A percentile compares a stretch with the other conserved stretches of the same genome.
Evolutionary conservation across 2,329 filamentous ascomycete genomes (phyloP).

Genomic region (Botrytis porri): DNA sequence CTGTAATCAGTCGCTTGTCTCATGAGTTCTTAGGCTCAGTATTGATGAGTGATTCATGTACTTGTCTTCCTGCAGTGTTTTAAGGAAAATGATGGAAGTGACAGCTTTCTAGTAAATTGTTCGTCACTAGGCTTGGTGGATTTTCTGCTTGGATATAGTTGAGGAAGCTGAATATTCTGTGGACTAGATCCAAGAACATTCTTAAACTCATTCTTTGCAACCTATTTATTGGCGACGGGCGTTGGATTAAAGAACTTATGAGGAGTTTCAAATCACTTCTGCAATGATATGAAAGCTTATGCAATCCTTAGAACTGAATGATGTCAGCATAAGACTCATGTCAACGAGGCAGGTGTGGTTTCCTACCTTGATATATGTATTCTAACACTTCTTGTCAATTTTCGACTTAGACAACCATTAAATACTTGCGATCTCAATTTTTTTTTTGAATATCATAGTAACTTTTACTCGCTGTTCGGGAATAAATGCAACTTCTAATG

Average conservation of each 20-base stretch:
- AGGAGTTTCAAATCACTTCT: background rate
- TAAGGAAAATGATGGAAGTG: background rate
- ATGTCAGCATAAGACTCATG: background rate
- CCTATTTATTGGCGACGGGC: rapidly evolving
- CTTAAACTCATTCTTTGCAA: background rate
- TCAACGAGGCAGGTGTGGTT: rapidly evolving
- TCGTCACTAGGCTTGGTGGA: rapidly evolving
- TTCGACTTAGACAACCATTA: background rate
- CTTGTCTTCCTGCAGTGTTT: background rate
- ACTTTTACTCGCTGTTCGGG: conserved; percentile 38
- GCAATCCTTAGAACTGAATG: background rate
- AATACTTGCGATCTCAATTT: rapidly evolving
- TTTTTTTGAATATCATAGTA: conserved; percentile 34
- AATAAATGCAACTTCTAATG: conserved; percentile 37
- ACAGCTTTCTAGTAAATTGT: background rate
- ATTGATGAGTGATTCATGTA: background rate
- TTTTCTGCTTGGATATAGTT: background rate
- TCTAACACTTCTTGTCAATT: background rate
- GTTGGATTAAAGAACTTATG: background rate
- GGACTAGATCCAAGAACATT: background rate
- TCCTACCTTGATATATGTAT: rapidly evolving
- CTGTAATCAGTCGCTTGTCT: background rate
- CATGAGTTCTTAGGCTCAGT: background rate
- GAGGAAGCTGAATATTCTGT: background rate
- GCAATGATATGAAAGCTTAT: background rate